Conservation (phyloP, 1,139 yeast species). For the Barnettozyma hawaiiensis region DNA sequence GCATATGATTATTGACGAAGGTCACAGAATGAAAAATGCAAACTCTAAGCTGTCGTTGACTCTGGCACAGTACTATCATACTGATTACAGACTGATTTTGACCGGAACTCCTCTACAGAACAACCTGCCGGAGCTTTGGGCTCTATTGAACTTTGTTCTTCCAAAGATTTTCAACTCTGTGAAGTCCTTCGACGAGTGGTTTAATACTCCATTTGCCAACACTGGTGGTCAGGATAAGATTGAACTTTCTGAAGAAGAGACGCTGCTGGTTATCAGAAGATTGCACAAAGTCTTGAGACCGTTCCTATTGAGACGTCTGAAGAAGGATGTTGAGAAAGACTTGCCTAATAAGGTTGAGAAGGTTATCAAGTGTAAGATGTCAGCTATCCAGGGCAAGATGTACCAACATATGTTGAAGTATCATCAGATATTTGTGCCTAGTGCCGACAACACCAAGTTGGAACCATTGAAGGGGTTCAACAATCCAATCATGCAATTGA, state of each 20-base stretch:
- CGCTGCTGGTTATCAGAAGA: conserved; percentile 87
- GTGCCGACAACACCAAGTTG: conserved; percentile 38
- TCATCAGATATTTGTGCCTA: conserved; percentile 61
- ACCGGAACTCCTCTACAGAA: conserved; percentile 89
- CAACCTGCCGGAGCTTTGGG: conserved; percentile 82
- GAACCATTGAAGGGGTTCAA: conserved; percentile 77
- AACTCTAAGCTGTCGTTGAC: conserved; percentile 70
- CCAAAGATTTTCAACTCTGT: conserved; percentile 82
- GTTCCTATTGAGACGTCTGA: conserved; percentile 85
- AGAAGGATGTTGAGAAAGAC: conserved; percentile 96
- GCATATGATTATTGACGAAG: conserved; percentile 86
- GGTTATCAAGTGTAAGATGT: conserved; percentile 91
- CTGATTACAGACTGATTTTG: conserved; percentile 70
- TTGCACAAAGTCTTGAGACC: conserved; percentile 95
- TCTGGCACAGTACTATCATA: conserved; percentile 64
- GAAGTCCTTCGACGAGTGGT: conserved; percentile 85
- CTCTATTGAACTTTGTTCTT: conserved; percentile 67
- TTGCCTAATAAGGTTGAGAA: conserved; percentile 93
- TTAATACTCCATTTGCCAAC: conserved; percentile 78
- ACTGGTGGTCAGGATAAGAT: conserved; percentile 79
- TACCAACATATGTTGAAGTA: conserved; percentile 74
- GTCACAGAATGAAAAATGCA: conserved; percentile 81
- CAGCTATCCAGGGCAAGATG: conserved; percentile 74
- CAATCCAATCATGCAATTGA: conserved; percentile 90
- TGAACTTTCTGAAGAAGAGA: conserved; percentile 86